Conservation (phyloP, 257 asterid species). For the Solanum pinnatisectum region DNA sequence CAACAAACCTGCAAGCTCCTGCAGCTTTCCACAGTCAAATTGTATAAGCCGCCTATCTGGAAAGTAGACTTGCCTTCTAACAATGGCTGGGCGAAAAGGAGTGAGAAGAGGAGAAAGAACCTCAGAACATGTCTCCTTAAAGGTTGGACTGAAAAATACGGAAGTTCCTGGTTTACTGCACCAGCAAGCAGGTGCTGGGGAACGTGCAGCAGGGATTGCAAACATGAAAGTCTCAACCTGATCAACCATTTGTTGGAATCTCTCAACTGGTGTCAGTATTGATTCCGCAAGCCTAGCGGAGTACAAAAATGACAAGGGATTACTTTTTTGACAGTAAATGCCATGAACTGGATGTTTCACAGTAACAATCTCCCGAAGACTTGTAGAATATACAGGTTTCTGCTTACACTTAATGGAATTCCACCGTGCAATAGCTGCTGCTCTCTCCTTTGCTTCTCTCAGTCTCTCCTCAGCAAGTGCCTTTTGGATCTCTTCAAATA, state of each 20-base stretch:
- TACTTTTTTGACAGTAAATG: constrained; percentile 40
- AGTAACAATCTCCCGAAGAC: constrained; percentile 63
- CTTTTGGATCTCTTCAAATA: constrained; percentile 72
- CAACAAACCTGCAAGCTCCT: constrained; percentile 85
- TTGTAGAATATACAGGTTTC: constrained; percentile 73
- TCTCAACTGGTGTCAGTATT: constrained; percentile 76
- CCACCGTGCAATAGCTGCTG: constrained; percentile 87
- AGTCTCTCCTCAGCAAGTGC: constrained; percentile 53
- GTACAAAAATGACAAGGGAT: constrained; percentile 43
- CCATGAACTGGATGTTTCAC: constrained; percentile 54
- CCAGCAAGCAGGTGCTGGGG: constrained; percentile 89
- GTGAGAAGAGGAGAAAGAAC: constrained; percentile 61
- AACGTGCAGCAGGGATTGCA: constrained; percentile 98
- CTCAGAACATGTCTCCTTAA: constrained; percentile 48
- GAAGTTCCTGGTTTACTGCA: constrained; percentile 68
- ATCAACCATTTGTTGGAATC: constrained; percentile 60
- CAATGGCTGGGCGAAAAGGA: constrained; percentile 94
- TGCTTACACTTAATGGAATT: constrained; percentile 80
- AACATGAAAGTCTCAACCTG: constrained; percentile 94
- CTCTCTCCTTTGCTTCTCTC: constrained; percentile 72
- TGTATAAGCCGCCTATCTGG: constrained; percentile 98
- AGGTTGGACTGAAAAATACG: constrained; percentile 49
- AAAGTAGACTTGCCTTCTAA: constrained; percentile 93
- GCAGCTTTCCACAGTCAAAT: constrained; percentile 97
- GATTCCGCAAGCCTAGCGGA: constrained; percentile 74